Evolutionary conservation across 1,284 basidiomycete genomes (phyloP).

Genomic region (Rhodofomes roseus): DNA sequence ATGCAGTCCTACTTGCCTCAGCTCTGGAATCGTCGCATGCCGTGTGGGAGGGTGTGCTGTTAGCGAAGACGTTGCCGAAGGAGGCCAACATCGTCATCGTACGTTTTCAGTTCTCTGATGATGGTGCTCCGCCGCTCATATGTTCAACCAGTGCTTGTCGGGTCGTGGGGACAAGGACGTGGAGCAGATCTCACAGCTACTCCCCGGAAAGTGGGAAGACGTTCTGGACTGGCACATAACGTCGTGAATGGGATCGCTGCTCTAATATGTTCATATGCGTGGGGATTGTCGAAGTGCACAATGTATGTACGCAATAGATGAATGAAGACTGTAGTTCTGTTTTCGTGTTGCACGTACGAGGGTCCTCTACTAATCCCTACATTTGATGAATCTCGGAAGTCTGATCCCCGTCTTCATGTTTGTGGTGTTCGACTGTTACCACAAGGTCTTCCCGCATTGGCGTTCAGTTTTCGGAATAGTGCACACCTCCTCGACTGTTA

Average conservation of each 20-base stretch:
- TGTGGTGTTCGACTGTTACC: too few species aligned
- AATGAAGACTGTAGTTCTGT: neutral
- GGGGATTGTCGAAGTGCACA: neutral
- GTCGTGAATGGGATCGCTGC: constrained; percentile 8
- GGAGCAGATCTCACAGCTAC: constrained; percentile 81
- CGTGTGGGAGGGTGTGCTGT: constrained; percentile 85
- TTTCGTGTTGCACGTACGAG: too few species aligned
- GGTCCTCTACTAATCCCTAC: too few species aligned
- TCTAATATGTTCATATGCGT: neutral
- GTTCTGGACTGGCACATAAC: constrained; percentile 82
- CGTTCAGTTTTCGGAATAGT: too few species aligned
- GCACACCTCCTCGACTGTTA: too few species aligned
- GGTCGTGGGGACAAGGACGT: constrained; percentile 96
- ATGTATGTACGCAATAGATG: neutral
- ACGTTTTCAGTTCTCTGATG: constrained; percentile 30
- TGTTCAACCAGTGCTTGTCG: constrained; percentile 64
- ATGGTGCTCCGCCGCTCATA: neutral
- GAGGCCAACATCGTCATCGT: constrained; percentile 91
- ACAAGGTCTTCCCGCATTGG: too few species aligned
- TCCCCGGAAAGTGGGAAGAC: constrained; percentile 86
- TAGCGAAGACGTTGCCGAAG: constrained; percentile 83
- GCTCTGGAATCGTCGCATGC: constrained; percentile 96
- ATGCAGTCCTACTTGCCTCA: constrained; percentile 24
- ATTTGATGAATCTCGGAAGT: too few species aligned
- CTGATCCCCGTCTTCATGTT: too few species aligned